These are phyloP conservation scores for Colletotrichum trifolii DNA, from an alignment of 2,329 filamentous ascomycete species.

Conservation along the genomic window DNA sequence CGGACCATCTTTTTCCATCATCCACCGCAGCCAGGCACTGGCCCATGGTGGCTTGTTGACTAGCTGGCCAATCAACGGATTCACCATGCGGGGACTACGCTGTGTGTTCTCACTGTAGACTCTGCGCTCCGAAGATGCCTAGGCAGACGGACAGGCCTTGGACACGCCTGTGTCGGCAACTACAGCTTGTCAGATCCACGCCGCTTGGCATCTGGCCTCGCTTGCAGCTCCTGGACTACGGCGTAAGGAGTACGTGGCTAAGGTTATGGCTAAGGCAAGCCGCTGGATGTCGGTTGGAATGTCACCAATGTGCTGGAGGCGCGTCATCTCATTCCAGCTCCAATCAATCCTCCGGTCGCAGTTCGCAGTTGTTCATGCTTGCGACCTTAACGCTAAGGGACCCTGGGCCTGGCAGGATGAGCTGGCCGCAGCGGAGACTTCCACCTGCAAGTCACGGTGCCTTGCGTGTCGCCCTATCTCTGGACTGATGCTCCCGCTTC, in stretches of 20 bases:
- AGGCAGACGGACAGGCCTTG: no score
- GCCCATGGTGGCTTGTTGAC: neutral
- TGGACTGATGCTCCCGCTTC: slow-evolving; percentile 8
- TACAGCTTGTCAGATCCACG: slow-evolving; percentile 29
- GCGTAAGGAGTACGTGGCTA: no score
- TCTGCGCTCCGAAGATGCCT: no score
- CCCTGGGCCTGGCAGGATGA: slow-evolving; percentile 29
- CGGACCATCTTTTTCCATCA: slow-evolving; percentile 23
- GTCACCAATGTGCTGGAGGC: neutral
- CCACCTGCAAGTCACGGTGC: slow-evolving; percentile 33
- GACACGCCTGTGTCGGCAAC: slow-evolving; percentile 18
- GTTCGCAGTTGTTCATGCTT: no score
- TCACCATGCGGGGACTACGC: no score
- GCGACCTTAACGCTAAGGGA: neutral
- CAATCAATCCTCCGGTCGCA: neutral
- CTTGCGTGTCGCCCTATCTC: slow-evolving; percentile 26
- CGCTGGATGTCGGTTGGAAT: no score
- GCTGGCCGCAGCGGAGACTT: slow-evolving; percentile 25
- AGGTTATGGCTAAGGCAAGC: no score
- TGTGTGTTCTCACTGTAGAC: no score
- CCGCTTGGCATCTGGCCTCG: slow-evolving; percentile 28
- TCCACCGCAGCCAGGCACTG: slow-evolving; percentile 26
- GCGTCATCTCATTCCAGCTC: slow-evolving; percentile 15
- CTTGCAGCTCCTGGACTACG: neutral
- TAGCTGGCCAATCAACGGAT: slow-evolving; percentile 8